These are phyloP conservation scores for Hamigera avellanea DNA, from an alignment of 495 filamentous ascomycete species.

Conservation along the genomic window DNA sequence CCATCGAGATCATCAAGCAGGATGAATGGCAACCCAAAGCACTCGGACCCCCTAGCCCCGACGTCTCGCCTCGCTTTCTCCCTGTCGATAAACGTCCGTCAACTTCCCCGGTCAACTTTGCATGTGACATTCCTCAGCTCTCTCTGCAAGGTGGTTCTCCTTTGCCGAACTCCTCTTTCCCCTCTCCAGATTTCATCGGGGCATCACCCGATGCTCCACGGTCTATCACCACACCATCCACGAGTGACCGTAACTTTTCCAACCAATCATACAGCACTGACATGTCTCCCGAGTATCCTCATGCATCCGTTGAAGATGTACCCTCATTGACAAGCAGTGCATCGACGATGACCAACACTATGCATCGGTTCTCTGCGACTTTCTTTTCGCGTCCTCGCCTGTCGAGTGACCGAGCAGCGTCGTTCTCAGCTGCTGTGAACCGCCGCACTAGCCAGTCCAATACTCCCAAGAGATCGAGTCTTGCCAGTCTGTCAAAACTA, in stretches of 20 bases:
- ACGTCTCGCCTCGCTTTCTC: constrained; percentile 31
- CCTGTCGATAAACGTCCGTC: constrained; percentile 36
- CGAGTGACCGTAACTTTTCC: constrained; percentile 31
- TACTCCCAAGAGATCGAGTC: constrained; percentile 59
- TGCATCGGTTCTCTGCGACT: constrained; percentile 34
- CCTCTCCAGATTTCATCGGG: constrained; percentile 38
- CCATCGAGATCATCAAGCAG: constrained; percentile 18
- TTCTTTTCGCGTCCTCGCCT: constrained; percentile 33
- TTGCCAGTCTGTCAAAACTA: constrained; percentile 75
- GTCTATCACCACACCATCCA: constrained; percentile 40
- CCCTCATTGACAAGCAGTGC: constrained; percentile 79
- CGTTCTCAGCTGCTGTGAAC: constrained; percentile 53
- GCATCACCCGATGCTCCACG: constrained; percentile 43
- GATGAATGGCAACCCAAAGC: constrained; percentile 18
- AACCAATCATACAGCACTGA: constrained; percentile 43
- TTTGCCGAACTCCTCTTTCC: constrained; percentile 35
- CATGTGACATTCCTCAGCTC: constrained; percentile 33
- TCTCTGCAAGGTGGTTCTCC: constrained; percentile 29
- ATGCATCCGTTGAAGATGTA: constrained; percentile 74
- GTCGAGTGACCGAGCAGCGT: constrained; percentile 53
- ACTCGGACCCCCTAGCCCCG: constrained; percentile 23
- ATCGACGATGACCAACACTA: constrained; percentile 65
- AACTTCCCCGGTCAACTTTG: constrained; percentile 42
- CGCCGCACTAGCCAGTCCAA: constrained; percentile 39
- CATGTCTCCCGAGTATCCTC: constrained; percentile 48